Conservation (phyloP, 208 protist species). For the Porcisia deanei region DNA sequence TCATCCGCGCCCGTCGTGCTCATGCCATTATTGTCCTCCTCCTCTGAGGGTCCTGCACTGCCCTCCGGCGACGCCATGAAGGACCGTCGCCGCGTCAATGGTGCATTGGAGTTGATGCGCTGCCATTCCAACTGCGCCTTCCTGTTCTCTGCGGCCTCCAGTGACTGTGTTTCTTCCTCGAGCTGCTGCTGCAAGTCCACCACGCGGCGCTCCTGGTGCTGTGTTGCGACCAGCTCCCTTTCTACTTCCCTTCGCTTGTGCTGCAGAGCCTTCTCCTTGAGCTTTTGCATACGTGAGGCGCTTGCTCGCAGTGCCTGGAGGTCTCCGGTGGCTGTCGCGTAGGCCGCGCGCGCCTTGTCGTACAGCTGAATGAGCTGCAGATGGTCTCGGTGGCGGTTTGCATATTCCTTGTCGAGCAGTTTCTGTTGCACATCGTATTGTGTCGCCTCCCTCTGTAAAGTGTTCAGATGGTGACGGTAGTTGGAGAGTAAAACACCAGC, state of each 20-base stretch:
- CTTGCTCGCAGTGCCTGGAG: conserved; percentile 41
- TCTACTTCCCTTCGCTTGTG: conserved; percentile 70
- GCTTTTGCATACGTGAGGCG: conserved; percentile 41
- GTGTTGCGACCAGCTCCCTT: conserved; percentile 47
- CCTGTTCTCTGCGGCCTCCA: conserved; percentile 61
- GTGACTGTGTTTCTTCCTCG: conserved; percentile 64
- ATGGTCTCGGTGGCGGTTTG: conserved; percentile 87
- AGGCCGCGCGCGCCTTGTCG: conserved; percentile 70
- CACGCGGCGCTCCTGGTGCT: conserved; percentile 43
- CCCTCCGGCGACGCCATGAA: background rate
- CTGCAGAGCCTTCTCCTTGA: conserved; percentile 80
- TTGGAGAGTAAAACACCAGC: conserved; percentile 76
- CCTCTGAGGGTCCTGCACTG: background rate
- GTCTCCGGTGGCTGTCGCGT: conserved; percentile 47
- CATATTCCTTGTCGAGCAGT: conserved; percentile 62
- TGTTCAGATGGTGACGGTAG: conserved; percentile 83
- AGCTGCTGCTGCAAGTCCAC: conserved; percentile 56
- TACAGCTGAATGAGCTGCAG: conserved; percentile 89
- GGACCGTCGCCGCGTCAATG: conserved; percentile 19
- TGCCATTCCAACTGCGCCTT: conserved; percentile 34
- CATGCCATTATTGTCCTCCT: background rate
- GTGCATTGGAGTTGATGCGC: conserved; percentile 22
- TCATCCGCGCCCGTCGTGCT: conserved; percentile 35
- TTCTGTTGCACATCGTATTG: conserved; percentile 68
- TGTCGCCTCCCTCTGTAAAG: conserved; percentile 65